Evolutionary conservation across 163 green algal species (phyloP).

Genomic region (Volvox carteri): DNA sequence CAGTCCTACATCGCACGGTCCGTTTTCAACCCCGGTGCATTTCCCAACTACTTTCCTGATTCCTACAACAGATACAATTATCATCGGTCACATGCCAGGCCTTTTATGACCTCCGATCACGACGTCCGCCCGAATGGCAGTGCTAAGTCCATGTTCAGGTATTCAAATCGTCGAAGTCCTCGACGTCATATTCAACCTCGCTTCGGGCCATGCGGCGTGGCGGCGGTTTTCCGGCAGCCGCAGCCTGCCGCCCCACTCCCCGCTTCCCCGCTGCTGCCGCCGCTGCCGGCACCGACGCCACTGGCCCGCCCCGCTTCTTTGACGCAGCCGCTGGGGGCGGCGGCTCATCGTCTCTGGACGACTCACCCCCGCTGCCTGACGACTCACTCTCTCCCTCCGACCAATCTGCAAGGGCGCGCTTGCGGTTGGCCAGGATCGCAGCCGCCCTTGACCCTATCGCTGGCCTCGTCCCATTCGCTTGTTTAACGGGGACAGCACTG

Average conservation of each 20-base stretch:
- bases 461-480: background rate
- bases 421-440: conserved; percentile 28
- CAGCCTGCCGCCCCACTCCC: background rate
- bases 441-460: conserved; percentile 11
- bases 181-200: conserved; percentile 34
- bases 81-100: too few relatives aligned
- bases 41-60: too few relatives aligned
- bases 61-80: too few relatives aligned
- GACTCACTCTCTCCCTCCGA: conserved; percentile 22
- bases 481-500: background rate
- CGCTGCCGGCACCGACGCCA: background rate
- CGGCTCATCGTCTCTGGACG: conserved; percentile 12
- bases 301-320: background rate
- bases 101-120: too few relatives aligned
- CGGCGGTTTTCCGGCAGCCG: background rate
- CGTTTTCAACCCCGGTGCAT: too few relatives aligned
- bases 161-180: conserved; percentile 46
- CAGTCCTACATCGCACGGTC: too few relatives aligned
- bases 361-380: background rate
- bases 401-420: conserved; percentile 21
- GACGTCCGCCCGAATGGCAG: too few relatives aligned
- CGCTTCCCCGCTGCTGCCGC: background rate
- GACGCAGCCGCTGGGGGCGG: background rate
- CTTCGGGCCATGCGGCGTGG: conserved; percentile 7
- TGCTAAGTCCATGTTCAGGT: too few relatives aligned